These are phyloP conservation scores for Kodamaea anthophila DNA, from an alignment of 1,139 yeast species.

Conservation along the genomic window DNA sequence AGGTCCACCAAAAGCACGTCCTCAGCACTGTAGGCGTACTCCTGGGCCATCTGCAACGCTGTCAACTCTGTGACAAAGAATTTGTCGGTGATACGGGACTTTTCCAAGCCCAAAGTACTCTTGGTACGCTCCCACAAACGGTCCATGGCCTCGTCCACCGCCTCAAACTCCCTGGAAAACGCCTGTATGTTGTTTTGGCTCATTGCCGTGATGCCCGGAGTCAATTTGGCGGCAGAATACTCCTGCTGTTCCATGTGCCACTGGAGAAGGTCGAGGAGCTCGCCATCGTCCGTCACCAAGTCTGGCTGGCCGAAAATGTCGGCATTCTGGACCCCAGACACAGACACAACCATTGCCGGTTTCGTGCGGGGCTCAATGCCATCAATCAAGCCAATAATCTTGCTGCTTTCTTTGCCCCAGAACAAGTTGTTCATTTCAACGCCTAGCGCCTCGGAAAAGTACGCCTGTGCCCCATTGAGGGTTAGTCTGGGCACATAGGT, in stretches of 20 bases:
- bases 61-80: constrained; percentile 42
- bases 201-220: constrained; percentile 31
- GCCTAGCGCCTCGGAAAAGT: constrained; percentile 40
- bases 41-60: constrained; percentile 34
- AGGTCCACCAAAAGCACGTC: constrained; percentile 30
- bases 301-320: constrained; percentile 16
- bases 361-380: constrained; percentile 14
- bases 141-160: constrained; percentile 25
- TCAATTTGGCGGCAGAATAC: constrained; percentile 16
- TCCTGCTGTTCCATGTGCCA: too few relatives aligned
- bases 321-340: too few relatives aligned
- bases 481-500: constrained; percentile 1
- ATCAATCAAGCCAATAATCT: constrained; percentile 23
- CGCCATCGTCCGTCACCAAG: too few relatives aligned
- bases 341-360: constrained; percentile 32
- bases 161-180: constrained; percentile 7
- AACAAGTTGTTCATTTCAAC: constrained; percentile 28
- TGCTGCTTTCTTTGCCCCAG: constrained; percentile 14
- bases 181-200: constrained; percentile 18
- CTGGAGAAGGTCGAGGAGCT: too few relatives aligned
- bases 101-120: constrained; percentile 5
- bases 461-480: constrained; percentile 9
- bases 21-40: constrained; percentile 7
- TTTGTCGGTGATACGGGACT: constrained; percentile 35
- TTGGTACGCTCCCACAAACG: constrained; percentile 32